Base-by-base conservation (phyloP, 108 stramenopile genomes). In the Aurantiochytrium sp. region DNA sequence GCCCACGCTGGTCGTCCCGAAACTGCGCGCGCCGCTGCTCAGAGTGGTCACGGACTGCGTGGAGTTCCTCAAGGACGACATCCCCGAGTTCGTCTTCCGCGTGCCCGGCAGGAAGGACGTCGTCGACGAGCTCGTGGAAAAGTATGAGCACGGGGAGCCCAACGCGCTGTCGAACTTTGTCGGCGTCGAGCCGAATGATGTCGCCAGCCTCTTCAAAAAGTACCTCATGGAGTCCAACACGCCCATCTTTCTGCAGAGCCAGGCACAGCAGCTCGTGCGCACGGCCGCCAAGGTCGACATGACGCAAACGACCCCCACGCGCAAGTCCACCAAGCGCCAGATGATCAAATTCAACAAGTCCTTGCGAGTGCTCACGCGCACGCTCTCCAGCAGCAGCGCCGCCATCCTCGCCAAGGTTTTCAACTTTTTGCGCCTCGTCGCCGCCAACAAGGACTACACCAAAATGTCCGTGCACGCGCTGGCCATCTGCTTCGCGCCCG, bases 71-170 rank as follows among this genome's bases (percentile, higher is more conserved):
- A 65, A 65, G 59, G 24, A 6, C 15, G 59, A 65, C 59, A 65
- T 65, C 24, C 59, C 73, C 6, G 73, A 81, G 45, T 81, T 81
- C 45, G 45, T 81, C n/a, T 81, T 81, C 24, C 12, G 73, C 6
- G 73, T 81, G 39, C 73, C 73, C 30, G 73, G 73, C 45, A 41
- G 73, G 73, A 81, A 81, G 30, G 73, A 81, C 10, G 39, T 81
- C 27, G 73, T 81, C 21, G 73, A 81, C 45, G 45, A 81, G 39
- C 73, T 81, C 45, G 73, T 81, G 27, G 45, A 81, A 15, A 48
- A 42, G 30, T 81, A 81, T 24, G 73, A 81, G 45, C n/a, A 12
- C 27, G 73, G 73, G 39, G 42, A 81, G 27, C n/a, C 30, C 19
- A 24, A 42, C 45, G 73, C 45, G 2, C 39, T 81, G 21, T 6